A percentile compares a stretch with the other conserved stretches of the same genome.
Conservation (phyloP, 257 asterid species). For the Euphrasia confusa region DNA sequence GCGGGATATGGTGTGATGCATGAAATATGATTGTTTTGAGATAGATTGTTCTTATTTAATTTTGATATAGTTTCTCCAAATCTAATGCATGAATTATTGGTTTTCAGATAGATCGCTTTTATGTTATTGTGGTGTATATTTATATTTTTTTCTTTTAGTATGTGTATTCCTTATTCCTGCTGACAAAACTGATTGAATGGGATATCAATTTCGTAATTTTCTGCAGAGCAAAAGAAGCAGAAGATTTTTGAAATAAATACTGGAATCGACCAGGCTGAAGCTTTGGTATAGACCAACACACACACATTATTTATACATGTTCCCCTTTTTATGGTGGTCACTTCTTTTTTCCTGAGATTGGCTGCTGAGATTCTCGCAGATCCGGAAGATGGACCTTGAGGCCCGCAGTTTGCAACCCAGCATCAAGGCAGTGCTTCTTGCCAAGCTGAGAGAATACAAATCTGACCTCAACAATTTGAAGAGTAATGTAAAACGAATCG, state of each 20-base stretch:
- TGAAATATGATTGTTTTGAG: constrained; percentile 5
- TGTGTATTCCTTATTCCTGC: background rate
- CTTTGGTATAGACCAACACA: constrained; percentile 43
- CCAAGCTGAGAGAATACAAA: constrained; percentile 73
- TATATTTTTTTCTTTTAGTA: background rate
- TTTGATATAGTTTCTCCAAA: background rate
- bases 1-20: background rate
- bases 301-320: background rate
- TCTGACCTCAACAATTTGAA: constrained; percentile 79
- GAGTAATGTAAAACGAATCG: constrained; percentile 57
- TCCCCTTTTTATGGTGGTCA: background rate
- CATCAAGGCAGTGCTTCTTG: constrained; percentile 71
- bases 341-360: constrained; percentile 15
- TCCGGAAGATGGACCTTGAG: constrained; percentile 81
- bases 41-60: too few relatives aligned
- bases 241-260: constrained; percentile 51
- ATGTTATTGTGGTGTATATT: background rate
- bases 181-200: constrained; percentile 11
- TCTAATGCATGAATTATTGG: background rate
- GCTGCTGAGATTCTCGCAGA: constrained; percentile 35
- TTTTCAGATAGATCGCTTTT: background rate
- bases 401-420: constrained; percentile 79
- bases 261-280: constrained; percentile 76
- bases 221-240: constrained; percentile 77
- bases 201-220: constrained; percentile 10